These are phyloP conservation scores for Colletotrichum australisinense DNA, from an alignment of 2,329 filamentous ascomycete genomes.

Conservation along the genomic window DNA sequence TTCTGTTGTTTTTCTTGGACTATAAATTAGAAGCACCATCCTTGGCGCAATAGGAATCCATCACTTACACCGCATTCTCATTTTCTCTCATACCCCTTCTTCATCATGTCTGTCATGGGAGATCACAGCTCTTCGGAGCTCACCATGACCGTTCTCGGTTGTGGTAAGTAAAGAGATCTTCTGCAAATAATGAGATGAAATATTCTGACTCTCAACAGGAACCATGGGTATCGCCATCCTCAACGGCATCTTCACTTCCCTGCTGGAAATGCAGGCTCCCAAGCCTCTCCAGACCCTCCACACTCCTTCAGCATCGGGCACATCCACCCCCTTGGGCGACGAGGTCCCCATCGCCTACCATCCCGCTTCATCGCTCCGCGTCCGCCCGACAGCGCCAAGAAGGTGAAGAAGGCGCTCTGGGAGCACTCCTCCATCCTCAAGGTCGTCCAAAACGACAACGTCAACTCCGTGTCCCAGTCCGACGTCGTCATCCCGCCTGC, in stretches of 20 bases:
- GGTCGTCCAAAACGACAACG: slow-evolving; percentile 78
- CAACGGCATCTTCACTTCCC: slow-evolving; percentile 79
- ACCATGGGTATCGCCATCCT: slow-evolving; percentile 90
- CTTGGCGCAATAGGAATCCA: neutral
- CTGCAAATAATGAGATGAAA: neutral
- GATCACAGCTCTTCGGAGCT: slow-evolving; percentile 60
- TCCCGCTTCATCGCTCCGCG: slow-evolving; percentile 84
- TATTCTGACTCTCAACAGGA: slow-evolving; percentile 58
- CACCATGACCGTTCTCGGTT: slow-evolving; percentile 84
- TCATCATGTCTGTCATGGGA: slow-evolving; percentile 44
- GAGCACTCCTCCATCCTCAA: slow-evolving; percentile 72
- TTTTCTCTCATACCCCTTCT: slow-evolving; percentile 16
- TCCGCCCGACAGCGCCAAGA: slow-evolving; percentile 77
- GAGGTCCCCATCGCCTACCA: slow-evolving; percentile 69
- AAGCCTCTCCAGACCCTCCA: slow-evolving; percentile 55
- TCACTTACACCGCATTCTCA: slow-evolving; percentile 28
- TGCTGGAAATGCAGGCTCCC: slow-evolving; percentile 62
- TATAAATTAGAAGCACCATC: neutral
- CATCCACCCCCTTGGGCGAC: slow-evolving; percentile 54
- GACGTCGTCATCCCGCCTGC: slow-evolving; percentile 84
- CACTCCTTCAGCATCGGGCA: slow-evolving; percentile 44
- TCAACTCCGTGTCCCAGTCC: slow-evolving; percentile 72
- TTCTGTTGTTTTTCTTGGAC: neutral
- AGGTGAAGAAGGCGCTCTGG: slow-evolving; percentile 73
- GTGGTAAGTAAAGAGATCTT: slow-evolving; percentile 65